A percentile compares a stretch with the other conserved stretches of the same genome.
Conservation (phyloP, 495 filamentous ascomycete species). For the Aspergillus avenaceus region DNA sequence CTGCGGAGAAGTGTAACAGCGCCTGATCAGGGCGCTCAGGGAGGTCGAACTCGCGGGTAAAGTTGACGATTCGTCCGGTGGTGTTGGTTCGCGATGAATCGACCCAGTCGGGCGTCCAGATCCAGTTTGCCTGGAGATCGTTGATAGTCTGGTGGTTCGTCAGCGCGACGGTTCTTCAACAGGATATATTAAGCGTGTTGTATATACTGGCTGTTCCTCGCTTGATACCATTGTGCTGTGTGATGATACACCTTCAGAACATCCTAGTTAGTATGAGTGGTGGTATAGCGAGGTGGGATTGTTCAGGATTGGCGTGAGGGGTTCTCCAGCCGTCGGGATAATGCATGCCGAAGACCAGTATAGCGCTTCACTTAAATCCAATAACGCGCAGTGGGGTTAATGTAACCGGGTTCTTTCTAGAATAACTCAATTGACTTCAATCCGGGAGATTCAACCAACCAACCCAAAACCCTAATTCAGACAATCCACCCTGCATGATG, state of each 20-base stretch:
- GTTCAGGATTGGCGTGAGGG: neutral
- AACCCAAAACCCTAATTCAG: too few relatives aligned
- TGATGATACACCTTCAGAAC: too few relatives aligned
- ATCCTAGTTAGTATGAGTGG: too few relatives aligned
- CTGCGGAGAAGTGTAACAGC: constrained; percentile 32
- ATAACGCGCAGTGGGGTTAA: too few relatives aligned
- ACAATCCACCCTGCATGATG: too few relatives aligned
- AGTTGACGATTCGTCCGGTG: constrained; percentile 27
- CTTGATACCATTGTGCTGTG: neutral
- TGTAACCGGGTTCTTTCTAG: too few relatives aligned
- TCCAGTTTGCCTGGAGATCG: constrained; percentile 32
- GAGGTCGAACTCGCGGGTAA: constrained; percentile 21
- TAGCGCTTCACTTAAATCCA: too few relatives aligned
- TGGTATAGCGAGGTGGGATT: too few relatives aligned
- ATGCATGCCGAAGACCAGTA: neutral
- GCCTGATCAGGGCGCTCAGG: constrained; percentile 3
- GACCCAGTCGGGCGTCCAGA: constrained; percentile 33
- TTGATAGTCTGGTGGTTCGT: constrained; percentile 23
- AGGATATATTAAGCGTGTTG: too few relatives aligned
- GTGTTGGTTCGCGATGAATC: constrained; percentile 27
- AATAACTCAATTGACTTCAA: too few relatives aligned
- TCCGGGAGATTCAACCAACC: too few relatives aligned
- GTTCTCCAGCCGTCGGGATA: neutral
- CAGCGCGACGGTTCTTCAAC: too few relatives aligned
- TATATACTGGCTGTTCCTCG: neutral